Evolutionary conservation across 768 basidiomycete genomes (phyloP), one percentile per base, ranked within the genome.

Genomic region (Megacollybia marginata): DNA sequence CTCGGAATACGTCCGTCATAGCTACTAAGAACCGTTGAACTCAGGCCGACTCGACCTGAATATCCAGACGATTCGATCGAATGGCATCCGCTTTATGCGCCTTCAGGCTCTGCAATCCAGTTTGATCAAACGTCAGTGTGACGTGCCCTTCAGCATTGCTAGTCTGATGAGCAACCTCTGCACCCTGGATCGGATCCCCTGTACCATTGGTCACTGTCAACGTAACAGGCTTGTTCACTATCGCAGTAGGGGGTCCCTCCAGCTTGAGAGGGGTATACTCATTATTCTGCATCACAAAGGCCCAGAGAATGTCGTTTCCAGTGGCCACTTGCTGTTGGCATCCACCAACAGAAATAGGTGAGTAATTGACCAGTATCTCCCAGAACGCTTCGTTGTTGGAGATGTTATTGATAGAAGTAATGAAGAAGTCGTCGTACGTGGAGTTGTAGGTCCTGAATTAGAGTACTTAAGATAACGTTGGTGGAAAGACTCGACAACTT

Each of bases 401-500:
- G n/a, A n/a, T n/a, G 44, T 58, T 57, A 6, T 59, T 59, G 47
- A 75, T 74, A 33, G 59, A 54, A 13, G 67, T 69, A 54, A 76
- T 66, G 54, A 73, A 62, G 51, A 64, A 71, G 58, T 75, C 74
- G 54, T 75, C 72, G 62, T 62, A 15, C 71, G 71, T 36, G 9
- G 38, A 28, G 34, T 7, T 10, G 9, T 12, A 36, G 48, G 19
- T 20, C 13, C 23, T 47, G 13, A 5, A 33, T 47, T 5, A 32
- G 23, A 6, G 23, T 28, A n/a, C n/a, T n/a, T n/a, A 28, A 28
- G 23, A 28, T n/a, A 6, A 4, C 11, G 5, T 23, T 15, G 15
- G 2, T 16, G 10, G 28, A 34, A 15, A 33, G n/a, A 35, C 42
- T 4, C 40, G 19, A 16, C 16, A 5, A 57, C 60, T 35, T 45